A percentile compares a stretch with the other conserved stretches of the same genome.
Conservation (phyloP, 2,329 filamentous ascomycete genomes). For the Niveomyces coronatus region DNA sequence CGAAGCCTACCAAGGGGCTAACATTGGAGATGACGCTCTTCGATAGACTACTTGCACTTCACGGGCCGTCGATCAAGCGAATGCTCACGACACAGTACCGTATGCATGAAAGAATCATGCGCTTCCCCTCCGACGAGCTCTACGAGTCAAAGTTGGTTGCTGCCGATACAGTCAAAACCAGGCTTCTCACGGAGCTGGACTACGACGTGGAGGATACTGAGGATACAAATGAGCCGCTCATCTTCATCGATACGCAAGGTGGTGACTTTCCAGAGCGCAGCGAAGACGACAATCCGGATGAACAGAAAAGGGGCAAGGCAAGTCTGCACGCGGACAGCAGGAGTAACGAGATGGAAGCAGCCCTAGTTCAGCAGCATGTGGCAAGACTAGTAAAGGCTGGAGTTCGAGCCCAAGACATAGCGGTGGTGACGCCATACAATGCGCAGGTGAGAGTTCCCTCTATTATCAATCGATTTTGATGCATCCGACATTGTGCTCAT, state of each 20-base stretch:
- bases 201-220: conserved; percentile 73
- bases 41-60: conserved; percentile 71
- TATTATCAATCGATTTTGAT: neutral
- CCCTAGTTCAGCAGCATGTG: conserved; percentile 71
- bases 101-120: conserved; percentile 95
- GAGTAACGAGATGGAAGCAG: conserved; percentile 84
- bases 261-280: conserved; percentile 80
- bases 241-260: conserved; percentile 95
- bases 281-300: conserved; percentile 56
- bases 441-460: conserved; percentile 53
- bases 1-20: conserved; percentile 37
- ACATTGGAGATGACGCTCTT: conserved; percentile 86
- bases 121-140: conserved; percentile 79
- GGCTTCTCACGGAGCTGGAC: conserved; percentile 65
- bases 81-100: conserved; percentile 97
- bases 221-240: conserved; percentile 75
- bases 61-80: conserved; percentile 75
- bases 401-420: conserved; percentile 73
- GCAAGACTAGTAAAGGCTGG: conserved; percentile 66
- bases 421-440: conserved; percentile 93
- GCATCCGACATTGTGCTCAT: conserved; percentile 10
- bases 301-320: conserved; percentile 33
- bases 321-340: conserved; percentile 54
- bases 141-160: conserved; percentile 78
- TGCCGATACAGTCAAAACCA: conserved; percentile 63